Base-by-base conservation (phyloP, 2,329 filamentous ascomycete species). In the Aspergillus jensenii region DNA sequence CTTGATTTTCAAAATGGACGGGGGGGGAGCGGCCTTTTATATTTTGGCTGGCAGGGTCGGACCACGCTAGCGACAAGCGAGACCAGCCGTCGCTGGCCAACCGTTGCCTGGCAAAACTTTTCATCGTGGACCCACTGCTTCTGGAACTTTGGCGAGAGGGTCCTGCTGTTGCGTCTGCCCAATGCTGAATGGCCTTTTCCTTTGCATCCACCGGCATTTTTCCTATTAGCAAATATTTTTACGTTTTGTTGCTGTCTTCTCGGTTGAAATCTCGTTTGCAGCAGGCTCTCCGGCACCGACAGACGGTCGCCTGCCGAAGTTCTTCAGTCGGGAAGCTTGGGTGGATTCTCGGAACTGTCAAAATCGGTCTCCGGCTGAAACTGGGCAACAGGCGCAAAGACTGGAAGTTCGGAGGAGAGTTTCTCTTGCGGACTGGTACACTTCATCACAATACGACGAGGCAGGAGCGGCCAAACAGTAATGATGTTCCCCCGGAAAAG, bases 1-100 rank as follows among this genome's bases (percentile, higher is more conserved):
- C 72, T 74, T 77, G 64, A 72, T 72, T 72, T 67, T 69, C 62
- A 62, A 69, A 69, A 67, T 64, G 55, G 52, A 37, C 49, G 67
- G 66, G 68, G 59, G 37, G 37, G 1, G 9, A 12, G 8, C 31
- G 19, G 19, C 23, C 43, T 62, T 73, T 72, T 75, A 74, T 74
- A 73, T 15, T 43, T 58, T 25, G 6, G 1, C 11, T 17, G 23
- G 11, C 21, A 43, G 14, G 9, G 19, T 21, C 31, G 25, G 25
- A 25, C 17, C 33, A 59, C 63, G 60, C 64, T 71, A 69, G 55
- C 50, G 35, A 44, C 64, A 70, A 73, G 68, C 70, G 71, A 72
- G 63, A 27, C 57, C 23, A 50, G 35, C 35, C 12, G 35, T 12
- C 14, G 51, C 27, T 35, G n/a, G 45, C 45, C n/a, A 47, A 47